Percentiles rank a stretch among this genome's conserved stretches.
Conservation (phyloP, 176 grass and related monocot genomes). For the Thalia dealbata region DNA sequence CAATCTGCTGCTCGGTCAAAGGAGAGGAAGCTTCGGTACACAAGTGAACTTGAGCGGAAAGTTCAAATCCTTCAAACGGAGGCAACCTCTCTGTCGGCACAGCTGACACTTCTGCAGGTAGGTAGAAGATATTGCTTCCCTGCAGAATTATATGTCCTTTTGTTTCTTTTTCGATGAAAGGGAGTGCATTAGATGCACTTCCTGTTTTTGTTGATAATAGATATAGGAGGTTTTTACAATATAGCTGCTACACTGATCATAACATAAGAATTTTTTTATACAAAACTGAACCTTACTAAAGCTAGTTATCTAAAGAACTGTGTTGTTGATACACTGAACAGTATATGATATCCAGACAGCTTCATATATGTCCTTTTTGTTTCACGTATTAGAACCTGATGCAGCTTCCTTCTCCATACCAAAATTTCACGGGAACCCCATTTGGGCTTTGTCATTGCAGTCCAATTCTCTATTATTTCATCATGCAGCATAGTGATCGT, state of each 20-base stretch:
- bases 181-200: too few species aligned
- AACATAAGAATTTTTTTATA: too few species aligned
- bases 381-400: background rate
- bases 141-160: background rate
- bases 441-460: background rate
- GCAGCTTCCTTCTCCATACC: background rate
- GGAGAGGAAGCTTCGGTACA: conserved; percentile 96
- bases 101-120: conserved; percentile 95
- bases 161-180: too few species aligned
- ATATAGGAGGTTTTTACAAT: too few species aligned
- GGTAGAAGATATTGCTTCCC: conserved; percentile 9
- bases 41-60: conserved; percentile 82
- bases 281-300: too few species aligned
- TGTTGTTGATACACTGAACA: too few species aligned
- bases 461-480: background rate
- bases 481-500: background rate
- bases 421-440: background rate
- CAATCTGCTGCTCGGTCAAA: conserved; percentile 91
- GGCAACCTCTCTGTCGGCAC: conserved; percentile 83
- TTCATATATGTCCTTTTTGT: too few species aligned
- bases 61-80: conserved; percentile 90
- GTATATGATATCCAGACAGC: too few species aligned
- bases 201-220: too few species aligned
- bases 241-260: too few species aligned
- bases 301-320: too few species aligned